phyloP scores from a whole-genome alignment of 1,284 basidiomycete species.

The Cutaneotrichosporon sp. region DNA sequence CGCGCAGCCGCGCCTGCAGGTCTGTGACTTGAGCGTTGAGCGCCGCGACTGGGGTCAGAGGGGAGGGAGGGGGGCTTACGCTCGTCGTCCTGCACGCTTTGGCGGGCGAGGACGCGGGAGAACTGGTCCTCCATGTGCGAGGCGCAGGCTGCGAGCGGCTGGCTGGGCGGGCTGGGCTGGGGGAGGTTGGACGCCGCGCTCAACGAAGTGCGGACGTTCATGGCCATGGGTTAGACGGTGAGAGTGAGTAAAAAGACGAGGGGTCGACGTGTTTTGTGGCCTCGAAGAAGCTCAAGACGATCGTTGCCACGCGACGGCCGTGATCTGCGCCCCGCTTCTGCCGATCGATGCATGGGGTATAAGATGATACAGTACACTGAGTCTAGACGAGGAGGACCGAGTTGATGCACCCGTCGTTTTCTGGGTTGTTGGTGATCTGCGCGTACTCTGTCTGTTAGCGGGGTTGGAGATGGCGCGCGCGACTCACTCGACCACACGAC shows the following conservation, averaged over 20 bases:
- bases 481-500: constrained; percentile 63
- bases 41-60: background rate
- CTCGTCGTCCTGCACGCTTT: constrained; percentile 3
- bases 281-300: too few relatives aligned
- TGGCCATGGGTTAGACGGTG: background rate
- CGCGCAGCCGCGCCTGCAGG: background rate
- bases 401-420: constrained; percentile 96
- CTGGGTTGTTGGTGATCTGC: constrained; percentile 94
- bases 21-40: background rate
- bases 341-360: constrained; percentile 23
- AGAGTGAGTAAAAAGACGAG: background rate
- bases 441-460: constrained; percentile 85
- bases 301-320: background rate
- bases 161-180: background rate
- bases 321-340: background rate
- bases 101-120: constrained; percentile 1
- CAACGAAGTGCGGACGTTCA: background rate
- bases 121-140: constrained; percentile 2
- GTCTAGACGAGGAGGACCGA: constrained; percentile 66
- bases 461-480: background rate
- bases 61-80: background rate
- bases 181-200: background rate
- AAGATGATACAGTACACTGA: constrained; percentile 16
- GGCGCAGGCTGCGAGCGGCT: background rate
- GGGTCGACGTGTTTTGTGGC: constrained; percentile 1